Percentiles rank a stretch among this genome's conserved stretches.
Conservation (phyloP, 2,329 filamentous ascomycete species). For the Seiridium unicorne region DNA sequence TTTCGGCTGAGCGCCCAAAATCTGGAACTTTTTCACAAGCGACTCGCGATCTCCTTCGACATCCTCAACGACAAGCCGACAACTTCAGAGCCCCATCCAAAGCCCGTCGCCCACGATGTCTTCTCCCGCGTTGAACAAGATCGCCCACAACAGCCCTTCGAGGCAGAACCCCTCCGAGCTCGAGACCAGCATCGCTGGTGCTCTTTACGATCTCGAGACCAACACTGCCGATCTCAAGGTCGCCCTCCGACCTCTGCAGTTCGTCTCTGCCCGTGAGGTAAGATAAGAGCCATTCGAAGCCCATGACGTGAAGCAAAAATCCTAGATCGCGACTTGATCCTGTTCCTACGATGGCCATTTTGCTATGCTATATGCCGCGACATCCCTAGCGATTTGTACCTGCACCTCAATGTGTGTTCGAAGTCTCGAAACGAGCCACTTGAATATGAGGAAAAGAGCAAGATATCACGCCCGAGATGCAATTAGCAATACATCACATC, state of each 20-base stretch:
- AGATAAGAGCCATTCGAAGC: constrained; percentile 44
- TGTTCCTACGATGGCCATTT: constrained; percentile 6
- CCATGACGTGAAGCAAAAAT: background rate
- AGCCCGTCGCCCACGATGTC: constrained; percentile 54
- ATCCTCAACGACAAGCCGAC: background rate
- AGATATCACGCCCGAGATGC: background rate
- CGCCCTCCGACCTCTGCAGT: constrained; percentile 95
- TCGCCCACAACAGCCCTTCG: constrained; percentile 94
- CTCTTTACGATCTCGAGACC: constrained; percentile 98
- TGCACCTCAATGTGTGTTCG: constrained; percentile 11
- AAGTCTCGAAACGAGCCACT: background rate
- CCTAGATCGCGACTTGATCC: constrained; percentile 1
- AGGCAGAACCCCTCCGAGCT: constrained; percentile 95
- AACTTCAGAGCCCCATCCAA: background rate
- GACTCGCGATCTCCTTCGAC: background rate
- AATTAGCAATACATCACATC: constrained; percentile 12
- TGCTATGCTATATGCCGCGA: constrained; percentile 7
- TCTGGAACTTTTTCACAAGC: constrained; percentile 1
- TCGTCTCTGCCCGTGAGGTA: constrained; percentile 99
- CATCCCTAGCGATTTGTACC: constrained; percentile 10
- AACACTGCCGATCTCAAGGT: constrained; percentile 98
- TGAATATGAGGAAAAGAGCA: background rate
- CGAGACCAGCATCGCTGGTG: constrained; percentile 93
- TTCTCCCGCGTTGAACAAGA: constrained; percentile 86
- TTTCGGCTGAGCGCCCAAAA: background rate